A percentile compares a stretch with the other conserved stretches of the same genome.
Evolutionary conservation across 2,329 filamentous ascomycete genomes (phyloP).

Genomic region (Monosporascus cannonballus): DNA sequence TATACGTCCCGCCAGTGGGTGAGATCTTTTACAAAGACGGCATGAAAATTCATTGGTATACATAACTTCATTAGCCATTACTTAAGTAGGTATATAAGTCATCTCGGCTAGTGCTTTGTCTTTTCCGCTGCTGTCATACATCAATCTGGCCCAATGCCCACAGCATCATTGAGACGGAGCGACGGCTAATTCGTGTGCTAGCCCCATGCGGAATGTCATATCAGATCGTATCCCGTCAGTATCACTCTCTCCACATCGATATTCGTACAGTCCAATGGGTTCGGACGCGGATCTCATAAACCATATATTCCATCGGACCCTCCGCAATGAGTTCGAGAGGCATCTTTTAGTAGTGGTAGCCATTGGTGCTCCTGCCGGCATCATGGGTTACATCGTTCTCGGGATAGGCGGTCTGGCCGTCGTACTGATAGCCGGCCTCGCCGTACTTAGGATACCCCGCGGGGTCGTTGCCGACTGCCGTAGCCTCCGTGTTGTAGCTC

Average conservation of each 20-base stretch:
- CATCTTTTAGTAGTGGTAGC: constrained; percentile 15
- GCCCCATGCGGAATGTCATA: constrained; percentile 12
- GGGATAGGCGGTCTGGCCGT: constrained; percentile 25
- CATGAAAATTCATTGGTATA: too few relatives aligned
- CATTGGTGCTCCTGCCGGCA: constrained; percentile 8
- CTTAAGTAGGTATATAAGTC: too few relatives aligned
- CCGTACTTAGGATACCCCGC: constrained; percentile 24
- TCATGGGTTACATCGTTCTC: constrained; percentile 12
- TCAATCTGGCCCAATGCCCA: too few relatives aligned
- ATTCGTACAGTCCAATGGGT: background rate
- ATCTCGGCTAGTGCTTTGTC: too few relatives aligned
- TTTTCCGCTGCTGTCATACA: too few relatives aligned
- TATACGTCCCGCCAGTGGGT: too few relatives aligned
- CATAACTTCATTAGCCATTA: too few relatives aligned
- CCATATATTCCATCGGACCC: background rate
- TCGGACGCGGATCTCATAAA: too few relatives aligned
- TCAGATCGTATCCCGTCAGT: constrained; percentile 4
- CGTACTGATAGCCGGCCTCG: constrained; percentile 19
- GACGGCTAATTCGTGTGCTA: constrained; percentile 10
- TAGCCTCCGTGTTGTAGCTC: constrained; percentile 31
- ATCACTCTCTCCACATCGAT: constrained; percentile 1
- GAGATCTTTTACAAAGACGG: too few relatives aligned
- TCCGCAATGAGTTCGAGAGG: constrained; percentile 1
- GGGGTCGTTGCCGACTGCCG: constrained; percentile 22
- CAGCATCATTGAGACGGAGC: constrained; percentile 1